phyloP scores from a whole-genome alignment of 371 early-diverging fungal species.

The Mucor velutinosus region DNA sequence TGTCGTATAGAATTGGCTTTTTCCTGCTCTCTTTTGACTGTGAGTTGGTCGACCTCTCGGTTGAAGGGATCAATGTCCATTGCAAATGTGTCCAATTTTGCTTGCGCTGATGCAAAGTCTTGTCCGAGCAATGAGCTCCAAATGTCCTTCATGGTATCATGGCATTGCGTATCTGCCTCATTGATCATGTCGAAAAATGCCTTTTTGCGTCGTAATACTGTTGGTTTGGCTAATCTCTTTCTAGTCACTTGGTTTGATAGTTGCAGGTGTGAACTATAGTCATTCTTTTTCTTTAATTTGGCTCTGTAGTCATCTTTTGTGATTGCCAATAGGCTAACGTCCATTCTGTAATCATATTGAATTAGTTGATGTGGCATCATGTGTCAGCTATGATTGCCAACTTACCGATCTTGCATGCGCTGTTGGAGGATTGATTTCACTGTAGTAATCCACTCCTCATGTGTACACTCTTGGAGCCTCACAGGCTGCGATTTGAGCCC shows the following conservation, averaged over 20 bases:
- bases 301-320: neutral
- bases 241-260: neutral
- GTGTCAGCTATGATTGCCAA: neutral
- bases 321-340: slow-evolving; percentile 9
- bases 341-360: neutral
- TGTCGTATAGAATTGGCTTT: neutral
- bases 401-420: slow-evolving; percentile 13
- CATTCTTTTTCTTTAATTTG: neutral
- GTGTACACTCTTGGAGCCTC: neutral
- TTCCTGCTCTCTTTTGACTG: neutral
- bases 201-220: neutral
- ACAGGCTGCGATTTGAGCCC: slow-evolving; percentile 12
- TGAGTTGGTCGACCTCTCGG: neutral
- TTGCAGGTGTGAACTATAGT: neutral
- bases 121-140: neutral
- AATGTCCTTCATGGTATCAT: neutral
- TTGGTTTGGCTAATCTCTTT: neutral
- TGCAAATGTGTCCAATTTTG: neutral
- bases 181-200: neutral
- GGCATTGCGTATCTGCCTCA: neutral
- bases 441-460: slow-evolving; percentile 5
- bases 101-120: neutral
- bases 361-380: neutral
- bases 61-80: neutral
- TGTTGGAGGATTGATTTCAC: slow-evolving; percentile 6